Conservation (phyloP, 2,329 filamentous ascomycete genomes). For the Trichoderma lentiforme region DNA sequence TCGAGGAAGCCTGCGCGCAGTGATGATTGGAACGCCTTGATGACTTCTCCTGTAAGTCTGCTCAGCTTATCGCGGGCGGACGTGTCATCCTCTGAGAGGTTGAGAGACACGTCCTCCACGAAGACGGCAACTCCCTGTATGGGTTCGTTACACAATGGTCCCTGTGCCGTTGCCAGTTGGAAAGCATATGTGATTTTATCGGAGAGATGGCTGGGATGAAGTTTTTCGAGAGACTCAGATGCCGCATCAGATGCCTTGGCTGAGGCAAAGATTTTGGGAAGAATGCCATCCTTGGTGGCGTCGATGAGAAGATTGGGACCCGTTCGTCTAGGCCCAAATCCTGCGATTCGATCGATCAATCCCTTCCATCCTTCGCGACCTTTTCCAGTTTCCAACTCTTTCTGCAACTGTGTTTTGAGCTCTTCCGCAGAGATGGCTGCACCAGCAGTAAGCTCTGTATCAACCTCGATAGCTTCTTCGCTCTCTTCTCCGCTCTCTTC, state of each 20-base stretch:
- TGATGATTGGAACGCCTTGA: conserved; percentile 81
- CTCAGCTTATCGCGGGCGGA: conserved; percentile 66
- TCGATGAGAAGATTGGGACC: conserved; percentile 92
- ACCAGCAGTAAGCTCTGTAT: conserved; percentile 57
- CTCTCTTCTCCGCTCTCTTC: conserved; percentile 35
- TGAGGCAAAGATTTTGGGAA: conserved; percentile 63
- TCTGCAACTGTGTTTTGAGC: conserved; percentile 69
- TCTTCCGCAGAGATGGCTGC: conserved; percentile 68
- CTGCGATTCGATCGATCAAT: conserved; percentile 75
- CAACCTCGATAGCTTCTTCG: conserved; percentile 40
- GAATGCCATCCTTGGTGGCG: conserved; percentile 67
- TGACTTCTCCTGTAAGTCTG: conserved; percentile 86
- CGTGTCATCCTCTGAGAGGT: conserved; percentile 50
- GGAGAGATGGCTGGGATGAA: conserved; percentile 66
- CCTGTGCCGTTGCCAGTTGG: conserved; percentile 84
- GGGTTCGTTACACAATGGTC: conserved; percentile 87
- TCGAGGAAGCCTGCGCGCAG: conserved; percentile 86
- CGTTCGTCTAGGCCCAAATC: conserved; percentile 80
- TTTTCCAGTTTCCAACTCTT: conserved; percentile 67
- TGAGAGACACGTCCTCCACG: conserved; percentile 72
- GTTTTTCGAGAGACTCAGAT: conserved; percentile 45
- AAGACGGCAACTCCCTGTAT: conserved; percentile 91
- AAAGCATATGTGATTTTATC: conserved; percentile 94
- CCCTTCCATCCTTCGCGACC: conserved; percentile 72
- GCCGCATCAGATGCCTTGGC: conserved; percentile 32